Evolutionary conservation across 768 basidiomycete genomes (phyloP).

Genomic region (Leccinum rimulosum): DNA sequence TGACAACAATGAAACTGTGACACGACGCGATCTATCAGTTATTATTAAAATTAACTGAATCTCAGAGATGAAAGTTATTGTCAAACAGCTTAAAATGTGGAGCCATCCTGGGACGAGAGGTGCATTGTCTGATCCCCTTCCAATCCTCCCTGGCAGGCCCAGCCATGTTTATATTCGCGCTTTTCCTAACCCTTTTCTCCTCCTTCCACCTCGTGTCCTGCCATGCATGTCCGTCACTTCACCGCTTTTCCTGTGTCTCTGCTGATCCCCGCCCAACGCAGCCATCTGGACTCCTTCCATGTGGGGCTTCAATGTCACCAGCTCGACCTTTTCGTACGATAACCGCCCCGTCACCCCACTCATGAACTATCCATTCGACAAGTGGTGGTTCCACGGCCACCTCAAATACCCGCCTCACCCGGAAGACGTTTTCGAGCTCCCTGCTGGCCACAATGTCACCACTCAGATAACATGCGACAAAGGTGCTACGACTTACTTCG

Average conservation of each 20-base stretch:
- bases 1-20: slow-evolving; percentile 14
- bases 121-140: background rate
- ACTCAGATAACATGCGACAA: slow-evolving; percentile 59
- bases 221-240: slow-evolving; percentile 20
- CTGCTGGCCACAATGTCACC: slow-evolving; percentile 53
- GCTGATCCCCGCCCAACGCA: slow-evolving; percentile 15
- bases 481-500: slow-evolving; percentile 55
- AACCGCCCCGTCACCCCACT: slow-evolving; percentile 57
- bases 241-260: too few species aligned
- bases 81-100: background rate
- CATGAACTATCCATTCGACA: slow-evolving; percentile 35
- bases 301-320: slow-evolving; percentile 69
- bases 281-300: slow-evolving; percentile 59
- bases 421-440: slow-evolving; percentile 56
- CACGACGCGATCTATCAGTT: background rate
- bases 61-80: background rate
- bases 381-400: slow-evolving; percentile 66
- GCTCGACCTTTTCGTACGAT: slow-evolving; percentile 52
- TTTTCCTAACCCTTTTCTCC: slow-evolving; percentile 1
- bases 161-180: slow-evolving; percentile 2
- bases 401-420: slow-evolving; percentile 55
- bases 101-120: background rate
- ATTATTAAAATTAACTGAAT: too few species aligned
- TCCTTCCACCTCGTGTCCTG: slow-evolving; percentile 8
- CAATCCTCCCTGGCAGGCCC: slow-evolving; percentile 19